Evolutionary conservation across 2,329 filamentous ascomycete species (phyloP).

Genomic region (Talaromyces albobiverticillius): DNA sequence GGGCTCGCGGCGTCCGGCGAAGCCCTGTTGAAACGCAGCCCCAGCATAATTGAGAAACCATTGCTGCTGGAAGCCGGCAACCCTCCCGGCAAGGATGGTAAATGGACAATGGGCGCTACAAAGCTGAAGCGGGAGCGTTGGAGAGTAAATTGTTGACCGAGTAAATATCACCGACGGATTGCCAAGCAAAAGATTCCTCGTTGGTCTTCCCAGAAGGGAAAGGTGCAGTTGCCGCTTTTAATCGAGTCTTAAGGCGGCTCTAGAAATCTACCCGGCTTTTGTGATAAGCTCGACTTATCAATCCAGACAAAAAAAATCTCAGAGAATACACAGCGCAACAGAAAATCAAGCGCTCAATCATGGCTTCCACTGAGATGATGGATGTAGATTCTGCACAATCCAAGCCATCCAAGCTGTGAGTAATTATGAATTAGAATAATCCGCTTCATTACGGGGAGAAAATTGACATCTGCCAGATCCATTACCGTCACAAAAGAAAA

Average conservation of each 20-base stretch:
- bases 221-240: conserved; percentile 24
- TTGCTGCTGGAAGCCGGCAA: conserved; percentile 31
- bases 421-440: not conserved
- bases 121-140: conserved; percentile 20
- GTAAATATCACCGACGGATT: not conserved
- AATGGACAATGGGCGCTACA: conserved; percentile 17
- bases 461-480: conserved; percentile 34
- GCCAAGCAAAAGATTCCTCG: conserved; percentile 24
- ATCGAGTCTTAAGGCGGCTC: conserved; percentile 24
- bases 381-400: conserved; percentile 2
- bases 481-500: conserved; percentile 75
- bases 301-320: conserved; percentile 6
- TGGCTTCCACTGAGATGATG: conserved; percentile 9
- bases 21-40: conserved; percentile 53
- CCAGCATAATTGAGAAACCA: conserved; percentile 60
- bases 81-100: conserved; percentile 30
- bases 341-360: not conserved
- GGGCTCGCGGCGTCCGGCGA: conserved; percentile 37
- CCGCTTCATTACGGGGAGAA: not conserved
- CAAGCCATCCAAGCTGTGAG: conserved; percentile 39
- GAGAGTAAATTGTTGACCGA: conserved; percentile 7
- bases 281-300: conserved; percentile 14
- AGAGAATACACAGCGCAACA: not conserved
- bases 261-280: conserved; percentile 30
- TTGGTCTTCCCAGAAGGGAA: conserved; percentile 19